Conservation (phyloP, 106 monocot species). For the Ottelia alismoides region DNA sequence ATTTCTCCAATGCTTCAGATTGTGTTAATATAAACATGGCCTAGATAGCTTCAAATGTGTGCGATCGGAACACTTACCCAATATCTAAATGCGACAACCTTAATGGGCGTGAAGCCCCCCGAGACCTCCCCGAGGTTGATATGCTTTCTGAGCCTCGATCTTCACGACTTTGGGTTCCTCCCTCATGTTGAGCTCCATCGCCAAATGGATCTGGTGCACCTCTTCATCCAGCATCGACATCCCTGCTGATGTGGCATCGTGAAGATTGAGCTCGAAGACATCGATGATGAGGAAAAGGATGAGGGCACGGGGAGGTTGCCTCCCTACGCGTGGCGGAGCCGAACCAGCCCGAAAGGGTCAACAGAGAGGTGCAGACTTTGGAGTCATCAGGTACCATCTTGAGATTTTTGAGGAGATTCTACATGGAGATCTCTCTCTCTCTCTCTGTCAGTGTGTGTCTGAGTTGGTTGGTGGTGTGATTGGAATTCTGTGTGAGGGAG, state of each 20-base stretch:
- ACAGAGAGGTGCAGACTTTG: slow-evolving; percentile 14
- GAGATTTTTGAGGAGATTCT: slow-evolving; percentile 63
- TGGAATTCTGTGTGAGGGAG: too few species aligned
- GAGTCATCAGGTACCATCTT: slow-evolving; percentile 22
- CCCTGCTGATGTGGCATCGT: not conserved
- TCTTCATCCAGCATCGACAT: slow-evolving; percentile 22
- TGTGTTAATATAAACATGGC: too few species aligned
- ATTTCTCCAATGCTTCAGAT: too few species aligned
- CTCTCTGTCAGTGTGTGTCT: too few species aligned
- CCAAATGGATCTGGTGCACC: slow-evolving; percentile 57
- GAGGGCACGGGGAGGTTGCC: not conserved
- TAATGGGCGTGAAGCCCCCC: slow-evolving; percentile 24
- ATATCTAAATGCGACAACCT: slow-evolving; percentile 52
- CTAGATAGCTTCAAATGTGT: too few species aligned
- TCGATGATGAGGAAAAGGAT: slow-evolving; percentile 5
- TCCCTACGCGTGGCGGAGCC: slow-evolving; percentile 21
- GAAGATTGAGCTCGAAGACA: not conserved
- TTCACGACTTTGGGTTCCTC: slow-evolving; percentile 71
- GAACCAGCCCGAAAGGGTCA: slow-evolving; percentile 40
- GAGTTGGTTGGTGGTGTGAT: too few species aligned
- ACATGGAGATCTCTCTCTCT: slow-evolving; percentile 17
- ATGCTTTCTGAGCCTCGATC: slow-evolving; percentile 76
- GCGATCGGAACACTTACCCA: too few species aligned
- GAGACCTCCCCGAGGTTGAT: slow-evolving; percentile 51
- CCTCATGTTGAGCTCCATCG: slow-evolving; percentile 50